These are phyloP conservation scores for Tritrichomonas musculus DNA, from an alignment of 208 protist genomes.

Conservation along the genomic window DNA sequence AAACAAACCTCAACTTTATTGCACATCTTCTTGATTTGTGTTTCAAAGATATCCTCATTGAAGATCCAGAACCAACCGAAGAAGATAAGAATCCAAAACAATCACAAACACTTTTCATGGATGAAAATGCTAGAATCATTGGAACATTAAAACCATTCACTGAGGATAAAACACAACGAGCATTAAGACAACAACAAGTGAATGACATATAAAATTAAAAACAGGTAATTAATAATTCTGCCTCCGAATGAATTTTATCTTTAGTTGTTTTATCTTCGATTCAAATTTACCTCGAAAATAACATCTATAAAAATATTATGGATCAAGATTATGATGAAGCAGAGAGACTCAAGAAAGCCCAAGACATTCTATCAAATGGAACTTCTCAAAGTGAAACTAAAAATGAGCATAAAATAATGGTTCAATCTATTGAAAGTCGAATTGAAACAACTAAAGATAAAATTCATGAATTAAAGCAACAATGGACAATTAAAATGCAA, in stretches of 20 bases:
- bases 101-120: background rate
- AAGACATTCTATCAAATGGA: background rate
- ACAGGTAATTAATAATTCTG: no score
- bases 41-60: background rate
- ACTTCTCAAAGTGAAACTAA: background rate
- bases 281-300: no score
- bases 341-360: background rate
- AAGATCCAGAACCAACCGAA: background rate
- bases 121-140: background rate
- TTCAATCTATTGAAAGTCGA: background rate
- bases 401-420: background rate
- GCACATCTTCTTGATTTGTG: background rate
- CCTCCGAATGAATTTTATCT: no score
- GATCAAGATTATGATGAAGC: constrained; percentile 15
- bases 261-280: no score
- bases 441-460: background rate
- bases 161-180: no score
- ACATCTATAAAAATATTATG: no score
- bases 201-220: no score
- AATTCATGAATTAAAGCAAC: background rate
- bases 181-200: no score
- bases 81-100: background rate
- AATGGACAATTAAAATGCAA: background rate
- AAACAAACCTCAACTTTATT: background rate
- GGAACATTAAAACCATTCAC: background rate